Evolutionary conservation across 1,284 basidiomycete genomes (phyloP).

Genomic region (Ganoderma leucocontextum): DNA sequence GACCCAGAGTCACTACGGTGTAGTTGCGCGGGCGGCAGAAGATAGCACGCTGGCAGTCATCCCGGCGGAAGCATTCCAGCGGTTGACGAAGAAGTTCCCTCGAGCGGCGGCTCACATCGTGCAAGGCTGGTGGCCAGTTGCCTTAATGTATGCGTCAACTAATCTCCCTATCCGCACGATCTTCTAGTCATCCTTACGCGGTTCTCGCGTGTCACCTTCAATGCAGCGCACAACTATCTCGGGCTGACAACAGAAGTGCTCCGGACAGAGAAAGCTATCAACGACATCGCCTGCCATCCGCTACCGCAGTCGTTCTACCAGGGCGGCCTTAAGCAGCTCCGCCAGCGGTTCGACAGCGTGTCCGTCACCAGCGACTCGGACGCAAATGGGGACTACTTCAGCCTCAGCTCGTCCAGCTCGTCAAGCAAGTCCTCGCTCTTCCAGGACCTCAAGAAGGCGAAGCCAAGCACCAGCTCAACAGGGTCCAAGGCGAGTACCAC

Average conservation of each 20-base stretch:
- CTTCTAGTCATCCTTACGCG: slow-evolving; percentile 90
- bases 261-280: slow-evolving; percentile 95
- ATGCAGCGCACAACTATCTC: slow-evolving; percentile 94
- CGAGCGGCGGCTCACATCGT: slow-evolving; percentile 98
- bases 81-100: slow-evolving; percentile 93
- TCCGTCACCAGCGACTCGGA: slow-evolving; percentile 52
- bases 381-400: slow-evolving; percentile 65
- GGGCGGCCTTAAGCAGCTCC: slow-evolving; percentile 89
- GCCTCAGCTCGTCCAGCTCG: slow-evolving; percentile 36
- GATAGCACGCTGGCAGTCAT: slow-evolving; percentile 99
- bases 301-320: slow-evolving; percentile 93
- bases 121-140: slow-evolving; percentile 63
- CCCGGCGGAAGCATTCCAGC: slow-evolving; percentile 94
- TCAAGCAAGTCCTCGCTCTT: slow-evolving; percentile 33
- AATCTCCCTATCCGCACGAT: not conserved
- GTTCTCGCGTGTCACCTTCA: slow-evolving; percentile 97
- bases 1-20: slow-evolving; percentile 58
- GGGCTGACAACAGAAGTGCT: slow-evolving; percentile 96
- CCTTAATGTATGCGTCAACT: not conserved
- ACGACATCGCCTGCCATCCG: slow-evolving; percentile 95
- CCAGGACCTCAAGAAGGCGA: slow-evolving; percentile 20
- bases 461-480: slow-evolving; percentile 27
- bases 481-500: slow-evolving; percentile 32
- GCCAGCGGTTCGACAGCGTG: slow-evolving; percentile 82
- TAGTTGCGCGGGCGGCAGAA: slow-evolving; percentile 89